Conservation (phyloP, 139 green algal genomes). For the Coelastrella sp. region DNA sequence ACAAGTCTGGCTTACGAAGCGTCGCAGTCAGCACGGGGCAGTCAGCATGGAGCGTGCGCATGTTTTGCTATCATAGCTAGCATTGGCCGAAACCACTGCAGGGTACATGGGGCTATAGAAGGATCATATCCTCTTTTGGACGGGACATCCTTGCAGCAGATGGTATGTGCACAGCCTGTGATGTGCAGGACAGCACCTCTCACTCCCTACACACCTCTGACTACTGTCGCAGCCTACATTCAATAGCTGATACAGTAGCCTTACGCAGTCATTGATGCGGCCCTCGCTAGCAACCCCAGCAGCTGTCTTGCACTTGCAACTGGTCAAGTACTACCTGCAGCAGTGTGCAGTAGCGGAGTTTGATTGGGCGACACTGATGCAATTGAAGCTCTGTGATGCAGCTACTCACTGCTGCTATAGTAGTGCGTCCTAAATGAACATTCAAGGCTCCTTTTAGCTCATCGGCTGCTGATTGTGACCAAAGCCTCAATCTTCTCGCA, state of each 20-base stretch:
- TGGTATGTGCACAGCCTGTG: slow-evolving; percentile 49
- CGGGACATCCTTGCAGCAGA: slow-evolving; percentile 48
- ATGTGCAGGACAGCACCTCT: background rate
- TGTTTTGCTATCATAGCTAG: background rate
- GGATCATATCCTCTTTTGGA: slow-evolving; percentile 75
- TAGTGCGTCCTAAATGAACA: background rate
- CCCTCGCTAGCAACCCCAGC: no score
- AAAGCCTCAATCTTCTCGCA: slow-evolving; percentile 35
- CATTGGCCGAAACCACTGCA: slow-evolving; percentile 29
- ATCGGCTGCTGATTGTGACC: background rate
- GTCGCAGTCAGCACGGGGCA: background rate
- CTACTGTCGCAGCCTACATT: background rate
- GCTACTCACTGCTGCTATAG: no score
- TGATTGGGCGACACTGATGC: no score
- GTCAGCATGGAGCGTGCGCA: background rate
- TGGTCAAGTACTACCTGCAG: no score
- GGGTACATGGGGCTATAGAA: slow-evolving; percentile 75
- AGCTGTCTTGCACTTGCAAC: no score
- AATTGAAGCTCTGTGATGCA: no score
- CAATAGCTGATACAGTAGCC: background rate
- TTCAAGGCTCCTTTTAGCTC: background rate
- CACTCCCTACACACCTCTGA: background rate
- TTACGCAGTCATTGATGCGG: no score
- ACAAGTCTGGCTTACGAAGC: no score
- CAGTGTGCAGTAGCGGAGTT: no score